Evolutionary conservation across 495 filamentous ascomycete species (phyloP).

Genomic region (Tuber calosporum): DNA sequence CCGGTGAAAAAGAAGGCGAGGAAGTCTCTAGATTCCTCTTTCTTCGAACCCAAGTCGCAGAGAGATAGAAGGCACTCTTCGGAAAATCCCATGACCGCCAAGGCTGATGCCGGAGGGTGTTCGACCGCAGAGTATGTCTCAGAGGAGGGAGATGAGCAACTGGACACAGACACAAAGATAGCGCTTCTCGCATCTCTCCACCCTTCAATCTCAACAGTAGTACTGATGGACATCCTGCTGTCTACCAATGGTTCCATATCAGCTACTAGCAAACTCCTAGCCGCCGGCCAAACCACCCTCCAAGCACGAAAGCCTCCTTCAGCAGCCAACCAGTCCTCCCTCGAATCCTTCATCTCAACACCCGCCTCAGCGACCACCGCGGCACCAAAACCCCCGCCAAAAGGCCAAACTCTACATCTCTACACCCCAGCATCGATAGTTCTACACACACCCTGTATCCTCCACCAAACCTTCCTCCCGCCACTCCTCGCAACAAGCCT

Average conservation of each 20-base stretch:
- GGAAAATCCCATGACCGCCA: not conserved
- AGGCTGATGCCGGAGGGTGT: not conserved
- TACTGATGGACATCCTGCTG: constrained; percentile 70
- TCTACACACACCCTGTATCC: constrained; percentile 71
- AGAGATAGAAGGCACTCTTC: not conserved
- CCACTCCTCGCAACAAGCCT: constrained; percentile 61
- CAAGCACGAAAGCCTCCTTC: constrained; percentile 35
- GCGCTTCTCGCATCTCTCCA: constrained; percentile 74
- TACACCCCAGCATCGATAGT: constrained; percentile 72
- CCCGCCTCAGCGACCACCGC: constrained; percentile 10
- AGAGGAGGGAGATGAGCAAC: not conserved
- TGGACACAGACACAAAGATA: constrained; percentile 62
- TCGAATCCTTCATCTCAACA: constrained; percentile 50
- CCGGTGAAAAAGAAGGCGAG: not conserved
- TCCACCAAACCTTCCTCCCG: constrained; percentile 77
- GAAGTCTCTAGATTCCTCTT: not conserved
- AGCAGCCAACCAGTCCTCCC: constrained; percentile 52
- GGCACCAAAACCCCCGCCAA: constrained; percentile 50
- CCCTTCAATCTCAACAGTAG: constrained; percentile 54
- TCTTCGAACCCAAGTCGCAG: not conserved
- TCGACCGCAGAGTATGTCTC: not conserved
- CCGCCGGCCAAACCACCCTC: constrained; percentile 52
- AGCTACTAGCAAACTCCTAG: constrained; percentile 52
- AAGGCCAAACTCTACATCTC: constrained; percentile 73
- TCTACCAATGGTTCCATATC: constrained; percentile 70